phyloP scores from a whole-genome alignment of 768 basidiomycete genomes.

The Boletus pseudopeckii region DNA sequence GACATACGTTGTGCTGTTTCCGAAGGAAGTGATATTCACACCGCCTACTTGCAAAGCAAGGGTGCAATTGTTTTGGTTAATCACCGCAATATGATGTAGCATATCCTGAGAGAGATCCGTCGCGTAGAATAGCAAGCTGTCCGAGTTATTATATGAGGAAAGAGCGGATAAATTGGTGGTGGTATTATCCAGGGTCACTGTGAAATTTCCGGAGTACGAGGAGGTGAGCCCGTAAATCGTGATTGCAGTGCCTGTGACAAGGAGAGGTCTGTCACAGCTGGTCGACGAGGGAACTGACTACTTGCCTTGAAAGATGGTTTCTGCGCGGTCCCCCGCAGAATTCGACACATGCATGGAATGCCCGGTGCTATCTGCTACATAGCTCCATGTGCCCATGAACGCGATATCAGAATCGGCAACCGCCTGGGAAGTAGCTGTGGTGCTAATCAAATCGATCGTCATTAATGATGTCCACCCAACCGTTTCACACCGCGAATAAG shows the following conservation, averaged over 20 bases:
- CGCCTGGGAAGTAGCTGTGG: slow-evolving; percentile 33
- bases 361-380: slow-evolving; percentile 31
- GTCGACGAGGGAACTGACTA: slow-evolving; percentile 9
- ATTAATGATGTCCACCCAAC: slow-evolving; percentile 16
- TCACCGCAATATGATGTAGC: slow-evolving; percentile 50
- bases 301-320: slow-evolving; percentile 46
- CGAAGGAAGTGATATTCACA: slow-evolving; percentile 45
- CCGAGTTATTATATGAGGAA: slow-evolving; percentile 49
- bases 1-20: slow-evolving; percentile 32
- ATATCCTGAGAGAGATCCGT: slow-evolving; percentile 52
- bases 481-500: neutral
- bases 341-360: slow-evolving; percentile 32
- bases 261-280: neutral
- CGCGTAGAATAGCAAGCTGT: slow-evolving; percentile 60
- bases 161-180: slow-evolving; percentile 46
- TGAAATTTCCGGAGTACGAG: slow-evolving; percentile 53
- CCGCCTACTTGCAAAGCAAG: slow-evolving; percentile 49
- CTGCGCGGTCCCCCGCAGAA: slow-evolving; percentile 44
- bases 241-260: slow-evolving; percentile 54
- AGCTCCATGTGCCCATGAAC: slow-evolving; percentile 57
- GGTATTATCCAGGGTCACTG: slow-evolving; percentile 52
- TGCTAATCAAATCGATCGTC: slow-evolving; percentile 28
- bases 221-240: slow-evolving; percentile 58
- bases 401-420: slow-evolving; percentile 46
- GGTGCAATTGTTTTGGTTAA: slow-evolving; percentile 52